Evolutionary conservation across 2,329 filamentous ascomycete genomes (phyloP), one percentile per base, ranked within the genome.

Genomic region (Lanzia echinophila): DNA sequence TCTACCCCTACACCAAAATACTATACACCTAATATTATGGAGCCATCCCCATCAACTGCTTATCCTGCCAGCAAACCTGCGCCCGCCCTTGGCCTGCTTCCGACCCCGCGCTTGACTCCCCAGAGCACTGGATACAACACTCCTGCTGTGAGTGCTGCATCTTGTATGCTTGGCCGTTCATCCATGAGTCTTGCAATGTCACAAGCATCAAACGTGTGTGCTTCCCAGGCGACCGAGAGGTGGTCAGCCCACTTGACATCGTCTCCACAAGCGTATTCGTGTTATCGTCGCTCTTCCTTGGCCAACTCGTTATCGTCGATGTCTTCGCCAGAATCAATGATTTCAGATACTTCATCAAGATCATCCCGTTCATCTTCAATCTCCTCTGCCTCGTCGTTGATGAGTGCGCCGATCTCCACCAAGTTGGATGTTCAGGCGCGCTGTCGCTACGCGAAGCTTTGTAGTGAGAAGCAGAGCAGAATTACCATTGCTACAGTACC

Each of bases 241-340:
- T 79, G 79, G 72, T 74, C 76, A 44, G 22, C 69, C 71, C 13
- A 70, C 71, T 54, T 72, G 36, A 59, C 72, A 3, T 75, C 77
- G 3, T 83, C 82, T 19, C 80, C 81, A 24, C 73, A 76, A 62
- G 72, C 71, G 60, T 76, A 76, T 62, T 65, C 71, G 48, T 71
- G 73, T 2, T 70, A 72, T 36, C 81, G 82, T 56, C 80, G 81
- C 57, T 83, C 81, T 13, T 84, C 82, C 15, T 76, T 84, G 56
- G 81, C 81, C 66, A 82, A 77, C 64, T 82, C 82, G 17, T 72
- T 82, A 61, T 85, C 82, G 24, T 79, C 79, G 31, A 77, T 78
- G 33, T 85, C 82, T 56, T 85, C 82, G 28, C 82, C 82, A 58
- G 82, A 85, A 65, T 85, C 82, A 53, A 84, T 85, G 81, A 70